Evolutionary conservation across 495 filamentous ascomycete species (phyloP), one percentile per base, ranked within the genome.

Genomic region (Xylaria flabelliformis): DNA sequence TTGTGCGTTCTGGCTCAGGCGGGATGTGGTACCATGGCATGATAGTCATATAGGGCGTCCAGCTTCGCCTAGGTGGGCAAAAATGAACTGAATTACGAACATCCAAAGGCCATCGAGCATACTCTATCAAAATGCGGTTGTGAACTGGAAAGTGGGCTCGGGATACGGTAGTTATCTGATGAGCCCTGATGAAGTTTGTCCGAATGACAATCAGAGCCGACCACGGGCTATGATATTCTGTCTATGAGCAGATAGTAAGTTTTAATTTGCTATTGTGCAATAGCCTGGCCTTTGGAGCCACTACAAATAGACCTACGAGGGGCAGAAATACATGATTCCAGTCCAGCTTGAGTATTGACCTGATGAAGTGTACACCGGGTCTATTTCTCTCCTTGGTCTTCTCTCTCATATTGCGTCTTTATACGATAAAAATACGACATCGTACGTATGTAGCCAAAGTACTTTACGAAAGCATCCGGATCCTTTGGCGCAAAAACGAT

Each of bases 11-110:
- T 77, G 80, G 79, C 77, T 81, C 80, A 80, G 78, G 77, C 63
- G 77, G 81, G 80, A 82, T 80, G 81, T 74, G 82, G 81, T 81
- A 78, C 73, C 77, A 82, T 81, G 81, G 81, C 83, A 83, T 83
- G 80, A 77, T 82, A 83, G 83, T 85, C 80, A 82, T 71, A 79
- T 80, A 81, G 82, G 80, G 80, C 80, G 75, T 71, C 75, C 82
- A 83, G 80, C 80, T 82, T 73, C 75, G 74, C 77, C 75, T 74
- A 67, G 72, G 73, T 67, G 75, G 72, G 75, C 74, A 74, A 74
- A 76, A 72, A 77, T 77, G 75, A 79, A 79, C 80, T 80, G 67
- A 80, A 71, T 73, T 72, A 77, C 73, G 63, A 75, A 80, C 71
- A 63, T 36, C 26, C 59, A 67, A 29, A 24, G 24, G 39, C 7